Conservation (phyloP, 129 eudicot species). For the Ambrosia trifida region DNA sequence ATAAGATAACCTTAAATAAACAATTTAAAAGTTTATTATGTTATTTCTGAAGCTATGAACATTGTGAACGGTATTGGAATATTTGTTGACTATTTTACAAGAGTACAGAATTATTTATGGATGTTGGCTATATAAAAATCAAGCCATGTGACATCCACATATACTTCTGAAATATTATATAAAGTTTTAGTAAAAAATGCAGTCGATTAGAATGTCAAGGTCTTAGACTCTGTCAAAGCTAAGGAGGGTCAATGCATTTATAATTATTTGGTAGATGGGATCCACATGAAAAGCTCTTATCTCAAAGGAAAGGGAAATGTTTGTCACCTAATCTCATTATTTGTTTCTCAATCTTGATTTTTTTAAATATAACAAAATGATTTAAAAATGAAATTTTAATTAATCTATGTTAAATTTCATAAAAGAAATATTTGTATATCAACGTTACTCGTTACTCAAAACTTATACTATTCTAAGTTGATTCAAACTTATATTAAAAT, state of each 20-base stretch:
- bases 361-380: too few species aligned
- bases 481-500: too few species aligned
- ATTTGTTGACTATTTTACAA: constrained; percentile 40
- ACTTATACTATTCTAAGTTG: too few species aligned
- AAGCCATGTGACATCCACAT: constrained; percentile 45
- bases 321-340: constrained; percentile 27
- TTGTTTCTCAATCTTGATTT: not conserved
- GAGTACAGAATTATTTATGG: constrained; percentile 29
- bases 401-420: too few species aligned
- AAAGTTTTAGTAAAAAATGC: constrained; percentile 17
- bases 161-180: constrained; percentile 18
- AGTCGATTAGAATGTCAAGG: constrained; percentile 42
- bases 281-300: constrained; percentile 37
- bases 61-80: constrained; percentile 32
- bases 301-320: constrained; percentile 23
- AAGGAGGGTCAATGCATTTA: constrained; percentile 32
- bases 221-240: constrained; percentile 39
- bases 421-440: too few species aligned
- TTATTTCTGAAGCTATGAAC: constrained; percentile 16
- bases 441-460: too few species aligned
- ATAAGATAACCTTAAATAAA: not conserved
- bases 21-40: not conserved
- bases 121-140: constrained; percentile 19
- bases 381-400: too few species aligned
- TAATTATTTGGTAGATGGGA: constrained; percentile 26